Evolutionary conservation across 1,139 yeast genomes (phyloP), one percentile per base, ranked within the genome.

Genomic region (Kurtzmaniella natalensis): DNA sequence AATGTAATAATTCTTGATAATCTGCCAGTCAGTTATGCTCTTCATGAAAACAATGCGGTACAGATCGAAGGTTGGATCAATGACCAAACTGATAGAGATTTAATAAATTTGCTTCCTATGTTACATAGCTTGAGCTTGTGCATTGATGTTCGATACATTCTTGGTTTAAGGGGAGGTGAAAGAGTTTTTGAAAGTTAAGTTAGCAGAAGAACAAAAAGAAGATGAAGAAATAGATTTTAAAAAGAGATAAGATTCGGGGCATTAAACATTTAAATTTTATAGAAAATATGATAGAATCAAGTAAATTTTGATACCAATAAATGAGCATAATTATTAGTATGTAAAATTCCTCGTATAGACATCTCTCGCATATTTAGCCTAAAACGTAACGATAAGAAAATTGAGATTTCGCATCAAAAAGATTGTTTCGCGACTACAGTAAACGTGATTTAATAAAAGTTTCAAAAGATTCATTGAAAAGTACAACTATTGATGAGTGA

Each of bases 11-110:
- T 92, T 30, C 71, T 92, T 36, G 98, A 92, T 60, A 92, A 92
- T 59, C 87, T 96, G 6, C 97, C 97, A 1, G 72, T 87, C 8
- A 82, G 94, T 51, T 92, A 86, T 55, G 81, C 88, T 9, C 61
- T 78, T 53, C 92, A 92, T 53, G 86, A 80, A 42, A 79, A 81
- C 46, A 92, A 92, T 53, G 98, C 96, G 1, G 80, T 92, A 24
- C 80, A 83, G 62, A 87, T 92, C 15, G 96, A 89, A 58, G 97
- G 98, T 29, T 92, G 98, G 98, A 87, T 92, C 42, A 87, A 86
- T 50, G 98, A 92, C 58, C 95, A 94, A 15, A 76, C 81, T 30
- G 98, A 92, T 53, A 70, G 81, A 18, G 95, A 87, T 48, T 64
- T 92, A 38, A 62, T 92, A 54, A 80, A 86, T 48, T 61, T 92